Conservation (phyloP, 164 flowering plant genomes). For the Berberis thunbergii region DNA sequence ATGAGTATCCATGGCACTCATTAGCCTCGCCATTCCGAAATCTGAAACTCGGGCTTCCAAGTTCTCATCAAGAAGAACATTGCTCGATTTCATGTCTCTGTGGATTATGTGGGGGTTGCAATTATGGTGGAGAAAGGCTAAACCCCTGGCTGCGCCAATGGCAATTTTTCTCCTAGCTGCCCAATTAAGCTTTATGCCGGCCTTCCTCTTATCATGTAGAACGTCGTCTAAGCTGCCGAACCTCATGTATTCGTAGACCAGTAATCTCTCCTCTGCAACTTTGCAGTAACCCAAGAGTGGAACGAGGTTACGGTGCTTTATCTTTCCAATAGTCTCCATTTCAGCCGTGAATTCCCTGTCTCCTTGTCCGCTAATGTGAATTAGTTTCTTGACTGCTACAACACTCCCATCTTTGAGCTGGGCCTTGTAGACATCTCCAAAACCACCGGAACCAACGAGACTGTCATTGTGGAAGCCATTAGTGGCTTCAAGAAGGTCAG, state of each 20-base stretch:
- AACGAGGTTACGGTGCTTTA: slow-evolving; percentile 92
- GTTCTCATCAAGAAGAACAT: slow-evolving; percentile 80
- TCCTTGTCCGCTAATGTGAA: slow-evolving; percentile 88
- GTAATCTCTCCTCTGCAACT: slow-evolving; percentile 83
- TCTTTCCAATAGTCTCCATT: slow-evolving; percentile 96
- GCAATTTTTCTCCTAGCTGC: slow-evolving; percentile 73
- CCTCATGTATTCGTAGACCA: slow-evolving; percentile 95
- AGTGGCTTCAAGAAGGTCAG: slow-evolving; percentile 90
- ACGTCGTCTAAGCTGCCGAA: slow-evolving; percentile 90
- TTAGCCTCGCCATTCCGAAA: slow-evolving; percentile 94
- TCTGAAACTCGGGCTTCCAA: slow-evolving; percentile 92
- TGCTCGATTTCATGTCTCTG: slow-evolving; percentile 97
- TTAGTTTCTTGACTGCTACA: slow-evolving; percentile 92
- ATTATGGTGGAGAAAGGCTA: slow-evolving; percentile 90
- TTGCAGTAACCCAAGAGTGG: slow-evolving; percentile 93
- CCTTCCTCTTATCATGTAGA: slow-evolving; percentile 57
- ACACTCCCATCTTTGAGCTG: slow-evolving; percentile 74
- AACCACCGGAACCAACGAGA: slow-evolving; percentile 90
- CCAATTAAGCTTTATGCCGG: slow-evolving; percentile 77
- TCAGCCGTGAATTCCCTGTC: slow-evolving; percentile 97
- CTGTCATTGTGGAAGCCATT: slow-evolving; percentile 78
- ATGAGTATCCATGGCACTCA: slow-evolving; percentile 97
- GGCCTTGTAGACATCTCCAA: slow-evolving; percentile 95
- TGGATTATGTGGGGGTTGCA: slow-evolving; percentile 92
- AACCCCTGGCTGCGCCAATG: slow-evolving; percentile 78